A percentile compares a stretch with the other conserved stretches of the same genome.
Conservation (phyloP, 73 alveolate species). For the Blepharisma stoltei region DNA sequence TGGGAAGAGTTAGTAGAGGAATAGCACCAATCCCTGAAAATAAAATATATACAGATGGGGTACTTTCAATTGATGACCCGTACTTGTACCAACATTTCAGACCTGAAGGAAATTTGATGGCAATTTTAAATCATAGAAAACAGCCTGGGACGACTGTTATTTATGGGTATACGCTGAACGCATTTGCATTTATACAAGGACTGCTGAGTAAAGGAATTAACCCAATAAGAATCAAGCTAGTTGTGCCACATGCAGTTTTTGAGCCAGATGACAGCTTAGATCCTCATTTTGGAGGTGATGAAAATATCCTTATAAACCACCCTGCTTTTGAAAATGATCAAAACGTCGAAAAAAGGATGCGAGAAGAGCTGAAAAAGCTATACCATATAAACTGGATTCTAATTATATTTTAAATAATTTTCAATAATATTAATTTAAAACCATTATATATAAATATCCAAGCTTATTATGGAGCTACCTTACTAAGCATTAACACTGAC, state of each 20-base stretch:
- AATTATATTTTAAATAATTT: not conserved
- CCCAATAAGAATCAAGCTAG: slow-evolving; percentile 84
- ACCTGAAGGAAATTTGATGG: slow-evolving; percentile 53
- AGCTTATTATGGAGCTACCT: slow-evolving; percentile 56
- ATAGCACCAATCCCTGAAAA: slow-evolving; percentile 70
- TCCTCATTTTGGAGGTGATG: slow-evolving; percentile 56
- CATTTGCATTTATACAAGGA: slow-evolving; percentile 90
- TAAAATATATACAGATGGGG: slow-evolving; percentile 60
- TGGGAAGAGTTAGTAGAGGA: slow-evolving; percentile 71
- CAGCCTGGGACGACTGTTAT: slow-evolving; percentile 69
- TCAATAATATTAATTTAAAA: not conserved
- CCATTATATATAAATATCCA: slow-evolving; percentile 72
- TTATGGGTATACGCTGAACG: slow-evolving; percentile 93
- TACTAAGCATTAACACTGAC: slow-evolving; percentile 54
- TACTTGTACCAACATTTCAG: slow-evolving; percentile 77
- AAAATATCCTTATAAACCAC: slow-evolving; percentile 52
- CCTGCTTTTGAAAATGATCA: slow-evolving; percentile 81
- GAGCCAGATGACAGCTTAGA: slow-evolving; percentile 67
- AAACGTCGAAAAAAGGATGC: slow-evolving; percentile 57
- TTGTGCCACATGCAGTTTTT: slow-evolving; percentile 80
- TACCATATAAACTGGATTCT: too few species aligned
- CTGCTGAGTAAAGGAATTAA: slow-evolving; percentile 82
- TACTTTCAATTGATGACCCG: slow-evolving; percentile 83
- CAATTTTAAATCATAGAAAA: slow-evolving; percentile 69
- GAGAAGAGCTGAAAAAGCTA: slow-evolving; percentile 38